phyloP scores from a whole-genome alignment of 2,329 filamentous ascomycete genomes.

The Bipolaris oryzae region DNA sequence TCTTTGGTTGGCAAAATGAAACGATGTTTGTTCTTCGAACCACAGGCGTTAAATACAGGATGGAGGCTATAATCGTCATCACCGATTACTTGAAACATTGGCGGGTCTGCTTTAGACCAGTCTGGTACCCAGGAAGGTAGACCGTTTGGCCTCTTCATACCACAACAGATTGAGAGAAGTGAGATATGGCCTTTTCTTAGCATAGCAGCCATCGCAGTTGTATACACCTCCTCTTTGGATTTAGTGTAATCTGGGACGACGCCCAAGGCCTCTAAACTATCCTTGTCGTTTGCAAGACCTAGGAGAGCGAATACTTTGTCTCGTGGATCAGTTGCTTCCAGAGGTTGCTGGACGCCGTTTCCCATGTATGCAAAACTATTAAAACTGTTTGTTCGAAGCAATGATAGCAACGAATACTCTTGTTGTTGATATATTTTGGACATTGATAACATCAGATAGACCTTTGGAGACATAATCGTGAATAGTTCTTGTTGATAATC shows the following conservation, averaged over 20 bases:
- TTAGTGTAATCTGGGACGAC: conserved; percentile 12
- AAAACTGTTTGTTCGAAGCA: neutral
- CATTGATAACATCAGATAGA: neutral
- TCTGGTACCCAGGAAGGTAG: conserved; percentile 4
- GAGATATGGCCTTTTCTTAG: neutral
- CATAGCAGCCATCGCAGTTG: neutral
- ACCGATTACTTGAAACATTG: neutral
- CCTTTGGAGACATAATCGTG: neutral
- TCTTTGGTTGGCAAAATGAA: neutral
- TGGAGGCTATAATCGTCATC: neutral
- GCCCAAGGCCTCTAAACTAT: conserved; percentile 3
- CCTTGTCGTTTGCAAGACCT: conserved; percentile 17
- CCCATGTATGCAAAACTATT: neutral
- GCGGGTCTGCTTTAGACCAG: neutral
- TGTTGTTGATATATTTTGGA: neutral
- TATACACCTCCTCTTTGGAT: neutral
- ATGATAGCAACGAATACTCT: neutral
- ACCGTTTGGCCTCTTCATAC: too few species aligned
- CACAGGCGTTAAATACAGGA: neutral
- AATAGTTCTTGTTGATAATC: neutral
- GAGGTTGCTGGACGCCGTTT: neutral
- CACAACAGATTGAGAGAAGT: neutral
- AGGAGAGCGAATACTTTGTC: conserved; percentile 29
- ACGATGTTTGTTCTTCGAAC: neutral
- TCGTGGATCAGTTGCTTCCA: conserved; percentile 18